Conservation (phyloP, 305 asterid species). For the Caryopteris hybrid region DNA sequence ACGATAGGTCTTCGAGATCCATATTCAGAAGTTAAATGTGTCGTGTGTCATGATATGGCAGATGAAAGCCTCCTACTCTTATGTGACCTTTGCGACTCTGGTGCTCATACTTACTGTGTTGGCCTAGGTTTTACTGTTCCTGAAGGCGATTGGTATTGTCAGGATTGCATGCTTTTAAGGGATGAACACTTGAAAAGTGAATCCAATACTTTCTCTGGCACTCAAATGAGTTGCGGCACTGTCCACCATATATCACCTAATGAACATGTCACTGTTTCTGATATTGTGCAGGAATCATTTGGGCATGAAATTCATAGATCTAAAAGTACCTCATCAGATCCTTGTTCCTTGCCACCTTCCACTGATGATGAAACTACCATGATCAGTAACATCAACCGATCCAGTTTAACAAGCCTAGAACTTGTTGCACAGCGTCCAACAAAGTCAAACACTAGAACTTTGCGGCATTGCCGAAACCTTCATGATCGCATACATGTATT, state of each 20-base stretch:
- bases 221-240: constrained; percentile 13
- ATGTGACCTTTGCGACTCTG: constrained; percentile 75
- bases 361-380: constrained; percentile 10
- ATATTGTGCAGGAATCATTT: constrained; percentile 38
- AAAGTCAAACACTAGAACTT: constrained; percentile 43
- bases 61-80: constrained; percentile 59
- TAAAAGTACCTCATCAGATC: constrained; percentile 19
- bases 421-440: constrained; percentile 10
- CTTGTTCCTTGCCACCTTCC: constrained; percentile 14
- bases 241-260: not conserved
- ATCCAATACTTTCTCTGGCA: constrained; percentile 17
- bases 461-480: constrained; percentile 45
- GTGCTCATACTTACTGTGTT: constrained; percentile 66
- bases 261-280: constrained; percentile 30
- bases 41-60: constrained; percentile 36
- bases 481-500: constrained; percentile 44
- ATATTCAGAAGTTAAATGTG: constrained; percentile 47
- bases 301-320: constrained; percentile 18
- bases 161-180: constrained; percentile 56
- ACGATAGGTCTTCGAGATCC: constrained; percentile 44
- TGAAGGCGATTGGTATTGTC: constrained; percentile 84
- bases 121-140: constrained; percentile 69
- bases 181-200: constrained; percentile 46
- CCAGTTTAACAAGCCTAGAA: constrained; percentile 23
- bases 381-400: not conserved